Evolutionary conservation across 345 rosid species (phyloP).

Genomic region (Brassica carinata): DNA sequence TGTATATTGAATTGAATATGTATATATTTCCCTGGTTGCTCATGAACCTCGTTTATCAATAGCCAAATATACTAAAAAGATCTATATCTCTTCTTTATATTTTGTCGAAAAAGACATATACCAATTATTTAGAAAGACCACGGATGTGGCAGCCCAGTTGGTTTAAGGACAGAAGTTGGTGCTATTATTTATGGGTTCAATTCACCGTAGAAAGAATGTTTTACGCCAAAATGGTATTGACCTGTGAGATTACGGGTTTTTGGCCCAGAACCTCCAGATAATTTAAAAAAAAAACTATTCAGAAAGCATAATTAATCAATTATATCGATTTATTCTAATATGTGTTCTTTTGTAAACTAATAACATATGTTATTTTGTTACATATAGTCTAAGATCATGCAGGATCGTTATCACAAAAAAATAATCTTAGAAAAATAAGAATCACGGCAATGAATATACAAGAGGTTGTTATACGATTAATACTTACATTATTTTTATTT

Average conservation of each 20-base stretch:
- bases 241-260: too few relatives aligned
- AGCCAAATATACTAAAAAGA: not conserved
- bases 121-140: not conserved
- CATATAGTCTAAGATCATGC: not conserved
- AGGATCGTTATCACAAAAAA: not conserved
- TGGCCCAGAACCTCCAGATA: too few relatives aligned
- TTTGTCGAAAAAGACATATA: not conserved
- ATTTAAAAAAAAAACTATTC: not conserved
- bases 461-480: too few relatives aligned
- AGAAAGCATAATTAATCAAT: not conserved
- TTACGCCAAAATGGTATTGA: too few relatives aligned
- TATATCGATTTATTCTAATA: not conserved
- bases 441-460: too few relatives aligned
- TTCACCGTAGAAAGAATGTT: too few relatives aligned
- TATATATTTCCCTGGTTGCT: not conserved
- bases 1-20: not conserved
- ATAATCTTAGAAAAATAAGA: not conserved
- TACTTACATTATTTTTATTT: not conserved
- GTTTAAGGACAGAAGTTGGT: too few relatives aligned
- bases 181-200: too few relatives aligned
- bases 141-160: too few relatives aligned
- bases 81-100: not conserved
- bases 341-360: not conserved
- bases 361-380: not conserved
- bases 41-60: constrained; percentile 4